These are phyloP conservation scores for Paramecium primaurelia DNA, from an alignment of 73 alveolate species.

Conservation along the genomic window DNA sequence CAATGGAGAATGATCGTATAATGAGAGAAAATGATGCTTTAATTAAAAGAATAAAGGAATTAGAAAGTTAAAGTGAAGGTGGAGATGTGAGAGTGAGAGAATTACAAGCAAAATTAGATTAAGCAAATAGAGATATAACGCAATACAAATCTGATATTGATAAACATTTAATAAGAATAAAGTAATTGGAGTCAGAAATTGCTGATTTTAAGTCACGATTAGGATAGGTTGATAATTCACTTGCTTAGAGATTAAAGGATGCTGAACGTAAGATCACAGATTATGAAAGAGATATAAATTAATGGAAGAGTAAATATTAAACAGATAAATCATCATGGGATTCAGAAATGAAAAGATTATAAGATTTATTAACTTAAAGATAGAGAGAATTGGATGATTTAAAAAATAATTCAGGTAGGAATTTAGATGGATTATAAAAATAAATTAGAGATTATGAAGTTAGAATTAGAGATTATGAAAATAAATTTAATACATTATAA, in stretches of 20 bases:
- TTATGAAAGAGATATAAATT: background rate
- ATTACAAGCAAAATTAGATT: background rate
- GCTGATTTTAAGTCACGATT: background rate
- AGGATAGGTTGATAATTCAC: slow-evolving; percentile 30
- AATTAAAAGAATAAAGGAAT: background rate
- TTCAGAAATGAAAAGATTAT: slow-evolving; percentile 4
- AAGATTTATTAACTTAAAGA: background rate
- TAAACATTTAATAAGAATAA: background rate
- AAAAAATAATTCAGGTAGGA: background rate
- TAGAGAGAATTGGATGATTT: slow-evolving; percentile 30
- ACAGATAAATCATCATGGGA: slow-evolving; percentile 40
- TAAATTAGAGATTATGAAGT: slow-evolving; percentile 6
- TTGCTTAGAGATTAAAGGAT: slow-evolving; percentile 26
- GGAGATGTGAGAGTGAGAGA: slow-evolving; percentile 14
- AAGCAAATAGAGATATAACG: slow-evolving; percentile 8
- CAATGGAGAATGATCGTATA: slow-evolving; percentile 6
- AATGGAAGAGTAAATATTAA: slow-evolving; percentile 18
- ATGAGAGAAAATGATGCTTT: slow-evolving; percentile 17
- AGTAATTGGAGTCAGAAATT: background rate
- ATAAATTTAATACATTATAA: background rate
- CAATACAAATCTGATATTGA: slow-evolving; percentile 14
- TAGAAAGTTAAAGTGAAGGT: slow-evolving; percentile 7
- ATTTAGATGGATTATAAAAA: background rate
- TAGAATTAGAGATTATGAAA: background rate
- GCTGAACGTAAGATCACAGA: slow-evolving; percentile 16